phyloP scores from a whole-genome alignment of 805 yeast genomes.

The Suhomyces sp. region DNA sequence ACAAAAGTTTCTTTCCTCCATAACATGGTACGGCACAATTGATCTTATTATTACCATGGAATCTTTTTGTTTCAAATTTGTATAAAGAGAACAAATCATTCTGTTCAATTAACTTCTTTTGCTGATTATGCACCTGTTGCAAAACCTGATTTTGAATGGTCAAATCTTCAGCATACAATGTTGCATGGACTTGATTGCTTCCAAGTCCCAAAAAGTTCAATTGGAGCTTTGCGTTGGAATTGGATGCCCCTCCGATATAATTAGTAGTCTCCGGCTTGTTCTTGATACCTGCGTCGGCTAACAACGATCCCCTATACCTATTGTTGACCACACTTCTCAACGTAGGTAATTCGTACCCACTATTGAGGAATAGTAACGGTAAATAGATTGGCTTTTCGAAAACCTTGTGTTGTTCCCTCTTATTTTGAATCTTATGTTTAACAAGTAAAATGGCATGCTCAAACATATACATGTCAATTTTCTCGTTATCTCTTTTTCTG shows the following conservation, averaged over 20 bases:
- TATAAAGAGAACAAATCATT: conserved; percentile 79
- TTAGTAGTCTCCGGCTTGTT: conserved; percentile 26
- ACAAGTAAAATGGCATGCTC: conserved; percentile 88
- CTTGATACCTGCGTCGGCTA: conserved; percentile 34
- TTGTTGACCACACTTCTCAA: conserved; percentile 43
- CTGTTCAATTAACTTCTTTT: conserved; percentile 63
- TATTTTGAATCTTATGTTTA: conserved; percentile 80
- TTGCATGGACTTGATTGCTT: conserved; percentile 52
- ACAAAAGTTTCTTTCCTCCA: conserved; percentile 86
- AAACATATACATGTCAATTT: conserved; percentile 80
- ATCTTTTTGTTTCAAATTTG: conserved; percentile 71
- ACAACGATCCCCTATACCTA: conserved; percentile 35
- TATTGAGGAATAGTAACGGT: conserved; percentile 69
- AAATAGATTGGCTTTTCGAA: conserved; percentile 86
- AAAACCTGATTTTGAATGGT: conserved; percentile 76
- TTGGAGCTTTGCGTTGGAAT: conserved; percentile 41
- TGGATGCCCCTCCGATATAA: conserved; percentile 27
- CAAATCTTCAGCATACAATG: conserved; percentile 51
- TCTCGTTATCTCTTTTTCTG: conserved; percentile 72
- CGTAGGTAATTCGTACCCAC: conserved; percentile 77
- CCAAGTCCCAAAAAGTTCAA: conserved; percentile 55
- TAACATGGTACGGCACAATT: conserved; percentile 93
- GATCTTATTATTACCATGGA: conserved; percentile 71
- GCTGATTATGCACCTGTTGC: conserved; percentile 79
- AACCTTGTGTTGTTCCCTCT: conserved; percentile 88